Conservation (phyloP, 148 eudicot genomes). For the Rhododendron vialii region DNA sequence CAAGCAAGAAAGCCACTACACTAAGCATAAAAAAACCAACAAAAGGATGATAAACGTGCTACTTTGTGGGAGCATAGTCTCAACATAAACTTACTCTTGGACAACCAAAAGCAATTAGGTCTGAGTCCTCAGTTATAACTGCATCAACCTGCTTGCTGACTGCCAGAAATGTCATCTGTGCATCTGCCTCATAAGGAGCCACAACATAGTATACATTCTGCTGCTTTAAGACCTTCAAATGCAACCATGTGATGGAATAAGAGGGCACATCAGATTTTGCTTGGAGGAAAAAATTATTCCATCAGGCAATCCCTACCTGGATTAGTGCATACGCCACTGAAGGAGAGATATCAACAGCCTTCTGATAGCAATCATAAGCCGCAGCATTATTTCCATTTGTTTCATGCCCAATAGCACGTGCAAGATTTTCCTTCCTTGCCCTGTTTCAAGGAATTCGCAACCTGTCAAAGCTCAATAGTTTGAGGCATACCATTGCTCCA, state of each 20-base stretch:
- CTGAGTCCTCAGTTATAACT: conserved; percentile 93
- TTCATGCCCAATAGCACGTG: conserved; percentile 91
- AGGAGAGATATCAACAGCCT: conserved; percentile 94
- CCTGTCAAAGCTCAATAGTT: not conserved
- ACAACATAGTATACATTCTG: conserved; percentile 71
- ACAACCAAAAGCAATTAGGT: conserved; percentile 94
- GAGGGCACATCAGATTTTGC: not conserved
- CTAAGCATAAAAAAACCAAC: not conserved
- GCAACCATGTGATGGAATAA: conserved; percentile 9
- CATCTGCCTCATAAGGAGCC: conserved; percentile 99
- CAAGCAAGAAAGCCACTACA: not conserved
- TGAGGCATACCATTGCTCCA: not conserved
- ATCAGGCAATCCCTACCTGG: conserved; percentile 43
- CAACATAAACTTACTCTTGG: conserved; percentile 62
- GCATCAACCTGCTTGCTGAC: conserved; percentile 81
- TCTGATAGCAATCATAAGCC: conserved; percentile 91
- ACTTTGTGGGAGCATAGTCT: not conserved
- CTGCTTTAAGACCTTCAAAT: conserved; percentile 65
- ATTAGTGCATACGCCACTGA: conserved; percentile 77
- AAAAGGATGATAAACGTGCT: not conserved
- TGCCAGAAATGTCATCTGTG: conserved; percentile 94
- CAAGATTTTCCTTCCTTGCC: conserved; percentile 86
- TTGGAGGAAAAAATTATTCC: not conserved
- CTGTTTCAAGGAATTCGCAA: conserved; percentile 32
- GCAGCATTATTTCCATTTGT: conserved; percentile 75